Evolutionary conservation across 768 basidiomycete species (phyloP).

Genomic region (Leccinum ochraceum): DNA sequence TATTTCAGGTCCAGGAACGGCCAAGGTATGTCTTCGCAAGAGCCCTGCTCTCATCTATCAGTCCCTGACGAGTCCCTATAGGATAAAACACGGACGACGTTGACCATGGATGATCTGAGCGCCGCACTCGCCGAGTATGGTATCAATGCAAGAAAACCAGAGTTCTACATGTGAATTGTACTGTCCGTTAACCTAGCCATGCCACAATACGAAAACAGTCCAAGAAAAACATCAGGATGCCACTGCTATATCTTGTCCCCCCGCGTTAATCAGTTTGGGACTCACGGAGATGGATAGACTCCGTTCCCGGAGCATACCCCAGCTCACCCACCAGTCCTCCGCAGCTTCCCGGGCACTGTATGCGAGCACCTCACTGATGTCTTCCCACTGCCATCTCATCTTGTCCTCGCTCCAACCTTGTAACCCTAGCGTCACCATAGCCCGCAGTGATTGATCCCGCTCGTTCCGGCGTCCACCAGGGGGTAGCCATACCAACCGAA

Average conservation of each 20-base stretch:
- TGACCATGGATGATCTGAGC: slow-evolving; percentile 97
- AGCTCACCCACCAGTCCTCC: slow-evolving; percentile 62
- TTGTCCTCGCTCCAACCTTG: slow-evolving; percentile 46
- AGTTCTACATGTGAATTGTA: slow-evolving; percentile 74
- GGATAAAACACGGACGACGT: slow-evolving; percentile 90
- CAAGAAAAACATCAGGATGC: neutral
- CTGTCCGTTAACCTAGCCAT: neutral
- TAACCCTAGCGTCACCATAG: slow-evolving; percentile 12
- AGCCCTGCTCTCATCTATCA: slow-evolving; percentile 4
- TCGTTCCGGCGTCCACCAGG: slow-evolving; percentile 41
- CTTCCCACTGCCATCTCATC: slow-evolving; percentile 51
- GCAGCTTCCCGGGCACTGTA: slow-evolving; percentile 55
- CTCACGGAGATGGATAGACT: slow-evolving; percentile 14
- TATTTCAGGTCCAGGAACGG: slow-evolving; percentile 55
- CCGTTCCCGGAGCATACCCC: slow-evolving; percentile 45
- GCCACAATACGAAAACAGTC: neutral
- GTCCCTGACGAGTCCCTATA: slow-evolving; percentile 28
- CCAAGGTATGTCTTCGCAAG: slow-evolving; percentile 53
- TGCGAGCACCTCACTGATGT: slow-evolving; percentile 46
- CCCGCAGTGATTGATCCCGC: slow-evolving; percentile 40
- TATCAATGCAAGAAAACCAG: slow-evolving; percentile 90
- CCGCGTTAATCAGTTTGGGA: neutral
- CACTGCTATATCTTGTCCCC: neutral
- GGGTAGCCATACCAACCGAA: slow-evolving; percentile 41
- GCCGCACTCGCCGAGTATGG: slow-evolving; percentile 95